Base-by-base conservation (phyloP, 208 protist species). In the Angomonas deanei region DNA sequence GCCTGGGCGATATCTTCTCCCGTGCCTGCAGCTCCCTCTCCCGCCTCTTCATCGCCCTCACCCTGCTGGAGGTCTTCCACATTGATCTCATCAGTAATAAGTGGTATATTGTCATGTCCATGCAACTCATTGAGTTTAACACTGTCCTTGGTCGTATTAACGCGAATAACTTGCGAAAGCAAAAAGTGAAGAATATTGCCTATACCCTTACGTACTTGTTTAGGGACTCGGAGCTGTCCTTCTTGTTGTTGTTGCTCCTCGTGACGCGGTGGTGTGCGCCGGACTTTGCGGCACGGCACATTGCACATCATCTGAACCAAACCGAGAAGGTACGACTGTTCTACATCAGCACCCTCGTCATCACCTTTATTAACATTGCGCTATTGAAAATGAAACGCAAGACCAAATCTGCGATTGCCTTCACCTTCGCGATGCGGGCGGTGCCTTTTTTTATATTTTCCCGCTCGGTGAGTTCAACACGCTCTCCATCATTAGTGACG, bases 1-100 rank as follows among this genome's bases (percentile, higher is more conserved):
- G 81, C 55, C 76, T 96, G n/a, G 89, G 89, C 33, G 86, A 96
- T 67, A 89, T 96, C 64, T 96, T 96, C 72, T 78, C 83, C 4
- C 80, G 83, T 64, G 74, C 84, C 17, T 96, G 86, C 61, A 77
- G 72, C 33, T 89, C 77, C 66, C 73, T 92, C 67, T 72, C 77
- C 13, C 82, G 81, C 56, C 71, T 96, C 56, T 92, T 96, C 65
- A 84, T 91, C 64, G 82, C 86, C 15, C 69, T 96, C 24, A 90
- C 78, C 33, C 57, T 96, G 61, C 76, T 91, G 30, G 72, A 91
- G 68, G 76, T 91, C 24, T 80, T 93, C 34, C 66, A 76, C 48
- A 75, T 96, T 15, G 52, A 75, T 27, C 66, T 88, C 42, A 72
- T 83, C 27, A 48, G 60, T 30, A 82, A 74, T 38, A 74, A 89